Percentiles rank a stretch among this genome's conserved stretches.
Conservation (phyloP, 2,329 filamentous ascomycete species). For the Myriosclerotinia curreyana region DNA sequence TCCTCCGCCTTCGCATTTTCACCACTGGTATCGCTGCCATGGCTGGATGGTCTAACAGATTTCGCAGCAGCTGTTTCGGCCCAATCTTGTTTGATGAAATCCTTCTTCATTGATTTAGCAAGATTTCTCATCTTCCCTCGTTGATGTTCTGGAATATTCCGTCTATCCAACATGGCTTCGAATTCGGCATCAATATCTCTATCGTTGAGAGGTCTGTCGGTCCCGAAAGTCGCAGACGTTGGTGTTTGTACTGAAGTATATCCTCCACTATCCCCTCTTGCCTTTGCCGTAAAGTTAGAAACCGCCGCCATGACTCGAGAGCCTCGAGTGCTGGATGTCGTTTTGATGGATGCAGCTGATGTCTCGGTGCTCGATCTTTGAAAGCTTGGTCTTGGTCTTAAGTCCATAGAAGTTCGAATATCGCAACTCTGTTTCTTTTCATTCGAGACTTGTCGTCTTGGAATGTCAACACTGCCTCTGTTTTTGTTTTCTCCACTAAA, state of each 20-base stretch:
- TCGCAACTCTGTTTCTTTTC: constrained; percentile 21
- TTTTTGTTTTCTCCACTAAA: constrained; percentile 32
- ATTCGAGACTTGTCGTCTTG: constrained; percentile 30
- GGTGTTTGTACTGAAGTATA: constrained; percentile 28
- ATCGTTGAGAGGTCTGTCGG: constrained; percentile 44
- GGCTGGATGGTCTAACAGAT: constrained; percentile 44
- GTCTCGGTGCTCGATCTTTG: constrained; percentile 32
- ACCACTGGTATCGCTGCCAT: constrained; percentile 41
- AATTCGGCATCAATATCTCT: constrained; percentile 56
- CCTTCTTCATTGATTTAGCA: constrained; percentile 86
- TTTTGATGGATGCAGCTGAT: constrained; percentile 37
- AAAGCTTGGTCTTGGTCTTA: constrained; percentile 29
- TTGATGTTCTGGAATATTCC: constrained; percentile 92
- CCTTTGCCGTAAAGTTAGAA: constrained; percentile 57
- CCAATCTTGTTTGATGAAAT: constrained; percentile 90
- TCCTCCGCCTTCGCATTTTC: constrained; percentile 41
- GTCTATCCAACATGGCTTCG: constrained; percentile 69
- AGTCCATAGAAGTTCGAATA: constrained; percentile 12
- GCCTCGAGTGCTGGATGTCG: constrained; percentile 45
- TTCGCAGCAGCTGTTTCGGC: constrained; percentile 57
- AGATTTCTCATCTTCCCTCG: constrained; percentile 91
- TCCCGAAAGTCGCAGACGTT: constrained; percentile 31
- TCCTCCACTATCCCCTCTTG: constrained; percentile 35
- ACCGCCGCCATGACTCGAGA: constrained; percentile 62
- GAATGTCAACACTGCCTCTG: constrained; percentile 34